These are phyloP conservation scores for Fusarium acutatum DNA, from an alignment of 2,329 filamentous ascomycete genomes.

Conservation along the genomic window DNA sequence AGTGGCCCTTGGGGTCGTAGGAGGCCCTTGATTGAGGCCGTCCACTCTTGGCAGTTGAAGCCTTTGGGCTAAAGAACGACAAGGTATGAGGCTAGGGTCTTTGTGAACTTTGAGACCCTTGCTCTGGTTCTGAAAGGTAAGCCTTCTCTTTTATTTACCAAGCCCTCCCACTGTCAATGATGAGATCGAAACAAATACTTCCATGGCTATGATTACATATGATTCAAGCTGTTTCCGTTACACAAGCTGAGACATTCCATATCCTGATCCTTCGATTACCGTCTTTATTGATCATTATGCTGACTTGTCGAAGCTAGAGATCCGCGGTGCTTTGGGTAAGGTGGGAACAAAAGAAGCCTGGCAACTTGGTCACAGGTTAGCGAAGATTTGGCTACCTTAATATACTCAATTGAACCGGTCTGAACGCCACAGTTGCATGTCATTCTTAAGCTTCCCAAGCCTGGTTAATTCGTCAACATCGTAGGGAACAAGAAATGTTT, in stretches of 20 bases:
- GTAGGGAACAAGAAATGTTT: no score
- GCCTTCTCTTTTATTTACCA: fast-evolving
- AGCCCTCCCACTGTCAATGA: background rate
- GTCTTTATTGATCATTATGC: fast-evolving
- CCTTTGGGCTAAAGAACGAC: background rate
- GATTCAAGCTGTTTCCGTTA: slow-evolving; percentile 16
- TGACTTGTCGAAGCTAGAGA: background rate
- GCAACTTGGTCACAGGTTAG: fast-evolving
- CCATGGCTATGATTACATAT: slow-evolving; percentile 14
- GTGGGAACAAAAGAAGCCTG: fast-evolving
- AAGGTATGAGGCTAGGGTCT: fast-evolving
- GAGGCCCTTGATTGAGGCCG: background rate
- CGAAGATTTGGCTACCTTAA: background rate
- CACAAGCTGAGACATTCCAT: background rate
- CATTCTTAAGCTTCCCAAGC: background rate
- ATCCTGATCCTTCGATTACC: fast-evolving
- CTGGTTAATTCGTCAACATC: fast-evolving
- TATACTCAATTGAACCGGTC: background rate
- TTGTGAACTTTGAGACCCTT: background rate
- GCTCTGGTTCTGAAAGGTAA: background rate
- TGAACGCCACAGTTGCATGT: fast-evolving
- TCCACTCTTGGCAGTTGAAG: fast-evolving
- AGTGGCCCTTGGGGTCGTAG: no score
- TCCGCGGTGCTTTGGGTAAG: fast-evolving
- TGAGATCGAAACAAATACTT: slow-evolving; percentile 20